Evolutionary conservation across 495 filamentous ascomycete genomes (phyloP), one percentile per base, ranked within the genome.

Genomic region (Talaromyces stipitatus): DNA sequence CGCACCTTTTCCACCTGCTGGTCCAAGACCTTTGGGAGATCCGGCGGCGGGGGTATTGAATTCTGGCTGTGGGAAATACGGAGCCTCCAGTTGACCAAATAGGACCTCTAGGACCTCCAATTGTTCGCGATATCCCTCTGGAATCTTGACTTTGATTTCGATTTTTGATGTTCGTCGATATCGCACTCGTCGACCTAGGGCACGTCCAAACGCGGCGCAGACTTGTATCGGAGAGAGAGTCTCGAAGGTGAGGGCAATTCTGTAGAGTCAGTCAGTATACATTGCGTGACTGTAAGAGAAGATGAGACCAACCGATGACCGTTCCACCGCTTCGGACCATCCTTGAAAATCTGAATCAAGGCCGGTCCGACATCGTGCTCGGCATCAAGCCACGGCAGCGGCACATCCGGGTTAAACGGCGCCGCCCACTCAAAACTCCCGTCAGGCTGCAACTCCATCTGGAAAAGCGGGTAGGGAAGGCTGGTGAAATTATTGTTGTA

Each of bases 401-500:
- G 85, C 28, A 85, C 85, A 58, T 96, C 82, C 4, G 89, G 86
- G 60, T 96, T 88, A 69, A 98, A 98, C 1, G 94, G 94, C 0
- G 94, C 95, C 62, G 87, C 86, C 94, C 94, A 98, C 61, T 88
- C 77, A 66, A 96, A 97, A 58, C 87, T 89, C 4, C 88, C 91
- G 62, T 96, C 89, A 0, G 73, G 67, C 66, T 88, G 82, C 24
- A 94, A 71, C 64, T 95, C 89, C 88, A 95, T 95, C 69, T 90
- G 89, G 72, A 96, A 96, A 7, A 98, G 78, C 2, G 94, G 94
- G 68, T 95, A 97, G 0, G 86, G 88, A 24, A 97, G 78, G 57
- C 87, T 91, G 9, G 92, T 97, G 74, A 98, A 98, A 69, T 98
- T 98, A 71, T 98, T 97, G 73, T 97, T 96, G 76, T 97, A 98